Base-by-base conservation (phyloP, 2,329 filamentous ascomycete species). In the Calonectria pauciramosa region DNA sequence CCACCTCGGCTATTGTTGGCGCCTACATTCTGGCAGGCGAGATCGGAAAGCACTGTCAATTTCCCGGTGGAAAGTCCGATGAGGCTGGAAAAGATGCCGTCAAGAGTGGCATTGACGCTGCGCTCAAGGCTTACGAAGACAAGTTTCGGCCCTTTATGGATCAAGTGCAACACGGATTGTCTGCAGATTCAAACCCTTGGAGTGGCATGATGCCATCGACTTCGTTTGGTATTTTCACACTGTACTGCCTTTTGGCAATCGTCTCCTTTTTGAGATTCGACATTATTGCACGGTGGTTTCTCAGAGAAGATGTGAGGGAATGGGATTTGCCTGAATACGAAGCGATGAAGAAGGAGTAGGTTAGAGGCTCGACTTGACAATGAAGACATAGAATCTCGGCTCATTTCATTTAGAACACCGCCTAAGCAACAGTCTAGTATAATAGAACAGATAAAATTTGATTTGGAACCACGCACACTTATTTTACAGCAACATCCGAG, bases 281-380 rank as follows among this genome's bases (percentile, higher is more conserved):
- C 20, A 20, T 69, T 20, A 2, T 72, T 26, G 51, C 65, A 3
- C 28, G n/a, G 47, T 72, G 66, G 71, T 47, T 72, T 32, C 66
- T 72, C 11, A 32, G 8, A 13, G 71, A 72, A 32, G 47, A 70
- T 30, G 66, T 72, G 0, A 70, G 54, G 36, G 54, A 38, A 1
- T 72, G 71, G 71, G 66, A 70, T 47, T 28, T 72, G 14, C 71
- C 71, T 5, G 56, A 70, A 47, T 72, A 72, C 32, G 52, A 70
- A 56, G 66, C 56, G 16, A n/a, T 72, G 11, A 34, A 56, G 32
- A n/a, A 68, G 41, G 38, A 59, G 8, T 68, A 71, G 49, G 32
- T n/a, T 54, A 5, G 26, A 34, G 44, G 20, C 20, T 13, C 11
- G 44, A 23, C 20, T 47, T 47, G 3, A 9, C 7, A 1, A 23